Evolutionary conservation across 176 grass and related monocot species (phyloP), one percentile per base, ranked within the genome.

Genomic region (Hyparrhenia diplandra): DNA sequence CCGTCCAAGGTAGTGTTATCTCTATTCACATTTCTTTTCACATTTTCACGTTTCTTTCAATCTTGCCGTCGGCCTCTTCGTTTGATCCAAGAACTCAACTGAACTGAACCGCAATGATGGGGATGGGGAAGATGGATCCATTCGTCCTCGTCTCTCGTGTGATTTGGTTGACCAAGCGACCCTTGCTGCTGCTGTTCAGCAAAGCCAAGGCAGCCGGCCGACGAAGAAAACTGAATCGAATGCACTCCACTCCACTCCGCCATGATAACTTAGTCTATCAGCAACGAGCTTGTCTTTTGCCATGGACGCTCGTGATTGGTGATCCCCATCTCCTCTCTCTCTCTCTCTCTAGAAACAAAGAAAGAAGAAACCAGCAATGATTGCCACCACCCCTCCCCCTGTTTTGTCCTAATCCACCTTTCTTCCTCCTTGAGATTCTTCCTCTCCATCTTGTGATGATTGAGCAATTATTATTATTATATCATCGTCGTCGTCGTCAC

Each of bases 321-420:
- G 85, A 78, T 79, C 80, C 80, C 87, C 45, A 67, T 32, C 27
- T 51, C 40, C 20, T 21, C 3, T 29, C 24, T 29, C 55, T 52
- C n/a, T 24, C 55, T n/a, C n/a, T 59, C 55, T 76, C n/a, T n/a
- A n/a, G n/a, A n/a, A n/a, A 76, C 21, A 51, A 67, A 59, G 10
- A 24, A n/a, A 18, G 37, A 64, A 68, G 65, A 68, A 68, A 68
- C 65, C 65, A 16, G 60, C 81, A 88, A 88, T 84, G 75, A 88
- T 84, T 88, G 64, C 34, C 67, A 23, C 77, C 59, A 64, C 77
- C 51, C 25, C n/a, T n/a, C 49, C 66, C 60, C 79, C 72, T 73
- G 45, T 87, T 85, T 91, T 89, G 88, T 90, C 85, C 80, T 83
- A 90, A 83, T 66, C 75, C n/a, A 17, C 27, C 68, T 30, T 41